Percentiles rank a stretch among this genome's conserved stretches.
phyloP scores from a whole-genome alignment of 257 asterid species.

The Primulina eburnea region DNA sequence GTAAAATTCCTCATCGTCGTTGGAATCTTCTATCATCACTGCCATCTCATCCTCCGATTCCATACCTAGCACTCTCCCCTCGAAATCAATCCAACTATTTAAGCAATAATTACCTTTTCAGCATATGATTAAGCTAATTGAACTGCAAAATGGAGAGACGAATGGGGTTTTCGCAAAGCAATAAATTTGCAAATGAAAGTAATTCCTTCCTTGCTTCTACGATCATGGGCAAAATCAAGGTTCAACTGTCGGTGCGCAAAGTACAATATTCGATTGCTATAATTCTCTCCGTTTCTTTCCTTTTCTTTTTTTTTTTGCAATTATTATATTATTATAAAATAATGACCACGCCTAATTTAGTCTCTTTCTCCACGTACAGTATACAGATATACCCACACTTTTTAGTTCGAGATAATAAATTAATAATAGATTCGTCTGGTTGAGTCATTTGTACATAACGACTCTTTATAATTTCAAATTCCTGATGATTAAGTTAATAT shows the following conservation, averaged over 20 bases:
- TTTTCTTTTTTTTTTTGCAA: no score
- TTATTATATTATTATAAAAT: no score
- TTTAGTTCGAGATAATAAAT: no score
- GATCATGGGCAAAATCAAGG: not conserved
- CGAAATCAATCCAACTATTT: not conserved
- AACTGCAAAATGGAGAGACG: not conserved
- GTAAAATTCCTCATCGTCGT: constrained; percentile 58
- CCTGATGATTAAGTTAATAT: no score
- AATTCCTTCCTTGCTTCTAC: not conserved
- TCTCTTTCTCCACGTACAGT: no score
- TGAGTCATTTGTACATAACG: no score
- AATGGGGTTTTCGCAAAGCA: not conserved
- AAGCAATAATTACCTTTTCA: not conserved
- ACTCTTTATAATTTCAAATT: no score
- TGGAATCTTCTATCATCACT: constrained; percentile 52
- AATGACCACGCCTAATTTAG: no score
- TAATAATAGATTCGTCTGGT: no score
- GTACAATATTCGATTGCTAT: no score
- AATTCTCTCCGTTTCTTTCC: no score
- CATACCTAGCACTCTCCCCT: constrained; percentile 29
- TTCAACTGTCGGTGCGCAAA: not conserved
- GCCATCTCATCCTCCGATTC: constrained; percentile 71
- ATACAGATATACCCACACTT: no score
- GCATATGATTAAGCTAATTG: not conserved
- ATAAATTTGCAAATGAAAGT: not conserved